A percentile compares a stretch with the other conserved stretches of the same genome.
Evolutionary conservation across 306 rosid genomes (phyloP).

Genomic region (Castanospermum australe): DNA sequence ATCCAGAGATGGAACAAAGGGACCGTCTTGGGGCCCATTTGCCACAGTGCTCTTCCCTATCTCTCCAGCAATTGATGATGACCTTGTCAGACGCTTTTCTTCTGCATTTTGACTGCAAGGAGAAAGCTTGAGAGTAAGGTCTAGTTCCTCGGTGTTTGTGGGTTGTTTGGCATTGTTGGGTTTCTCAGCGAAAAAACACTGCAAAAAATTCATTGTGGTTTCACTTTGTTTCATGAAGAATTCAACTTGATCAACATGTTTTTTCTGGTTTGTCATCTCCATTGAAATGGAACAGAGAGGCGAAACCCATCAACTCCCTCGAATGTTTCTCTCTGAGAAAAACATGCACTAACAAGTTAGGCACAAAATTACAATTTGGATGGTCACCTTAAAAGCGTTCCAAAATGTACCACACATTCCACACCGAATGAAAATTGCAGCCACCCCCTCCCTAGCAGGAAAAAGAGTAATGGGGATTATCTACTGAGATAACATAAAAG

Average conservation of each 20-base stretch:
- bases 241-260: background rate
- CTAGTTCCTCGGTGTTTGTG: background rate
- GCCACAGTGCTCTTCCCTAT: background rate
- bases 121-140: conserved; percentile 31
- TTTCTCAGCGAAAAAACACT: background rate
- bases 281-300: conserved; percentile 14
- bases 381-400: background rate
- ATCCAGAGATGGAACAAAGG: background rate
- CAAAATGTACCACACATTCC: background rate
- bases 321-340: background rate
- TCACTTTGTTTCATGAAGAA: background rate
- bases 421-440: background rate
- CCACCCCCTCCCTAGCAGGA: background rate
- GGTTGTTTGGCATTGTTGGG: background rate
- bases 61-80: background rate
- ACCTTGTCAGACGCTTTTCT: conserved; percentile 20
- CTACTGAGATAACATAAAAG: background rate
- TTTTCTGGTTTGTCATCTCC: conserved; percentile 16
- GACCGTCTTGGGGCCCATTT: background rate
- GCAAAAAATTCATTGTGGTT: background rate
- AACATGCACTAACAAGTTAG: conserved; percentile 5
- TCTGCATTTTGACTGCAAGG: conserved; percentile 26
- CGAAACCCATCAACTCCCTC: background rate
- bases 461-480: background rate
- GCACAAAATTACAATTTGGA: background rate